Evolutionary conservation across 2,329 filamentous ascomycete species (phyloP), one percentile per base, ranked within the genome.

Genomic region (Epichloe gansuensis): DNA sequence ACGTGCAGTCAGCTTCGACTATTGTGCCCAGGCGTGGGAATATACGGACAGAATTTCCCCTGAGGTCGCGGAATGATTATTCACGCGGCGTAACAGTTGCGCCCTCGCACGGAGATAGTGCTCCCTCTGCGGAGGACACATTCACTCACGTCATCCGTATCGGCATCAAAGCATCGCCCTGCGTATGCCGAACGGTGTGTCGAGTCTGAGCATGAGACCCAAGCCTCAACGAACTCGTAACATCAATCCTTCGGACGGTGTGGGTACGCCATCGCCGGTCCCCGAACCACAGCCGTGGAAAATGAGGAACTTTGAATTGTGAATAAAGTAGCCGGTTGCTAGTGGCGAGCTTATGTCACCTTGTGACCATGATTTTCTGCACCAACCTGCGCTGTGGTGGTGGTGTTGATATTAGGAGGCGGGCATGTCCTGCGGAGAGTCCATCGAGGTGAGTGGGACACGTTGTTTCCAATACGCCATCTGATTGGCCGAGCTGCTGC

Each of bases 361-460:
- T 39, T 51, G 50, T 51, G 50, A 46, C 35, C 50, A 51, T 31
- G 17, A 46, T 46, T 37, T 42, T 39, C 43, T 46, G 42, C 43
- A 51, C 50, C 43, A 51, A 51, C 12, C 25, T 21, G n/a, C 31
- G 23, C 43, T 31, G n/a, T n/a, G 5, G 34, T 39, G 43, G 50
- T 47, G 13, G 23, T 47, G 15, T 23, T 13, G 6, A 23, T n/a
- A n/a, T n/a, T n/a, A 28, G 37, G 25, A 17, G 44, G 44, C 44
- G 15, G 23, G 7, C 44, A n/a, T 23, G 11, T 21, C 4, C 17
- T 42, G 17, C 6, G 39, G 39, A 6, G 3, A 42, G 38, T 42
- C 39, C 39, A 3, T 42, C 13, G n/a, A 42, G 7, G 39, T 42
- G 15, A 42, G 39, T 23, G 23, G 23, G 23, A 23, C 23, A 42